Evolutionary conservation across 306 rosid species (phyloP), one percentile per base, ranked within the genome.

Genomic region (Cucurbita pepo): DNA sequence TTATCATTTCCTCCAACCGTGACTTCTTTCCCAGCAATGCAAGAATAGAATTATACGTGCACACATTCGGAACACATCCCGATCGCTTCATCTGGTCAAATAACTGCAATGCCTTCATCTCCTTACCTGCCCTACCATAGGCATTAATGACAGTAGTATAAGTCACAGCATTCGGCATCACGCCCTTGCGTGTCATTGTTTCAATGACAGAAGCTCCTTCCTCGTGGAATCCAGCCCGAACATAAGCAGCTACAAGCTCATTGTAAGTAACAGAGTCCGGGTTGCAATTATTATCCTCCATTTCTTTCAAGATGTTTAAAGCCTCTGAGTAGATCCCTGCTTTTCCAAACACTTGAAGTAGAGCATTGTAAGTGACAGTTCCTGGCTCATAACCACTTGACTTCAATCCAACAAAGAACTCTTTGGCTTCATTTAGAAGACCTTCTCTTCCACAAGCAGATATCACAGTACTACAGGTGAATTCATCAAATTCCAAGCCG

Each of bases 371-470:
- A 0, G 90, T 82, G 60, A 86, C 92, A 7, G 96, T 95, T 80
- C 99, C 96, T 0, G 96, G 97, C 51, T 79, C 86, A 81, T 86
- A 89, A 43, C 96, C 97, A 57, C 61, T 83, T 78, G 71, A 82
- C 80, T 88, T 89, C 77, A 91, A 62, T 11, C 82, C 89, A 21
- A 78, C 78, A 47, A 95, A 88, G 74, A 95, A 95, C 3, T 85
- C 86, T 74, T 79, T 95, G 9, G 97, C 99, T 82, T 95, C 97
- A 59, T 86, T 83, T 10, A 91, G 80, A 83, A 91, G 76, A 10
- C 99, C 96, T 77, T 89, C 97, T 79, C 95, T 85, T 53, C 97
- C 96, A 79, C 91, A 95, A 40, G 95, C 99, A 56, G 96, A 86
- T 59, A 91, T 91, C 79, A 95, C 99, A 4, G 97, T 95, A 71